A percentile compares a stretch with the other conserved stretches of the same genome.
phyloP scores from a whole-genome alignment of 2,329 filamentous ascomycete species.

The Falciphora oryzae region DNA sequence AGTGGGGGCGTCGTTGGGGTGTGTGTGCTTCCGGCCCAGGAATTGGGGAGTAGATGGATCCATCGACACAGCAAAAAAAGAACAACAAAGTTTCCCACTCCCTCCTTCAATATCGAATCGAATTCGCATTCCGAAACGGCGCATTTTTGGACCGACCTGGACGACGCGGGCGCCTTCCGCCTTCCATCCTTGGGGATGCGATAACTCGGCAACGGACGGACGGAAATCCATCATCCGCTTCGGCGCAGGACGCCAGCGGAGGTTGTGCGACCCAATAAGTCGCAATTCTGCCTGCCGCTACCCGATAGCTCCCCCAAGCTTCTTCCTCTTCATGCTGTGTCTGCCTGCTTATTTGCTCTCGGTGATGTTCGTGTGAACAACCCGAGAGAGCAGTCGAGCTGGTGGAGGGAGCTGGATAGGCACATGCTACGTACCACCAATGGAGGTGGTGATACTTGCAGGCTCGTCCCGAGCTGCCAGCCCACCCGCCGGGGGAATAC shows the following conservation, averaged over 20 bases:
- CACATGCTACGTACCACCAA: neutral
- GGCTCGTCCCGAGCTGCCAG: neutral
- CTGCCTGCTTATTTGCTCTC: neutral
- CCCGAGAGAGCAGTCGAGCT: neutral
- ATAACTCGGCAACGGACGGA: neutral
- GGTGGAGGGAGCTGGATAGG: neutral
- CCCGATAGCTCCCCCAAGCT: neutral
- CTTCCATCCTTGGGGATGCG: no score
- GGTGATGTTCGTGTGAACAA: neutral
- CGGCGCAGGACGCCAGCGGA: neutral
- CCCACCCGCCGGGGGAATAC: neutral
- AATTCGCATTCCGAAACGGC: neutral
- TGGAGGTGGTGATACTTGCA: neutral
- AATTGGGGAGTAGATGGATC: neutral
- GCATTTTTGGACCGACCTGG: neutral
- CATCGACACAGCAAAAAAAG: neutral
- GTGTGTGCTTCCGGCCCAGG: neutral
- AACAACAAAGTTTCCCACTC: neutral
- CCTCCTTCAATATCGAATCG: no score
- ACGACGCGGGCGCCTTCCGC: neutral
- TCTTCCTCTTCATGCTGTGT: neutral
- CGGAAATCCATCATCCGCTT: neutral
- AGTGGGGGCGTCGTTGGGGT: neutral
- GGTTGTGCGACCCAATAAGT: slow-evolving; percentile 1
- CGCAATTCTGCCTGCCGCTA: neutral